Evolutionary conservation across 2,329 filamentous ascomycete genomes (phyloP), one percentile per base, ranked within the genome.

Genomic region (Clonostachys chloroleuca): DNA sequence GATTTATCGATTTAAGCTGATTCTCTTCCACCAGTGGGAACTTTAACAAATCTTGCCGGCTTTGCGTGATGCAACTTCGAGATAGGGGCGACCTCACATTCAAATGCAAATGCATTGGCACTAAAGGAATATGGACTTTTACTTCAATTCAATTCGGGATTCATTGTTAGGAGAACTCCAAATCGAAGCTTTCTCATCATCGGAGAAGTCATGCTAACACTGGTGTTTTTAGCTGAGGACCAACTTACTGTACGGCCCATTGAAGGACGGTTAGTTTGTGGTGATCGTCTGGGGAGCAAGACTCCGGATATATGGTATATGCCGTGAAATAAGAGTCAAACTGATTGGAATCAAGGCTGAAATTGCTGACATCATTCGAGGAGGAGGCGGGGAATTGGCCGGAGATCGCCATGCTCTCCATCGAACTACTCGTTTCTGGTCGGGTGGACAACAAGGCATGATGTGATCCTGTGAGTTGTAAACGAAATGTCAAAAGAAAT

Each of bases 21-120:
- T 16, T 18, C 24, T 43, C 18, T 49, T 44, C 39, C n/a, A 20
- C 37, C 17, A 54, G 47, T 6, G 55, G 56, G 40, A 49, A 52
- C 16, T 60, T 57, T 48, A 56, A 58, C 45, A 34, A 44, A 18
- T 40, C 46, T 4, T 60, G 58, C 35, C 49, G 53, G 16, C 56
- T 54, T 1, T 60, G 58, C 39, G 49, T 60, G 18, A 36, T 45
- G 34, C 34, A 42, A 14, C 14, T 34, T 10, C 37, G 45, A 13
- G 39, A 37, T 2, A 20, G 34, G 5, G 30, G 39, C 14, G 44
- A 46, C 16, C 37, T 53, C 10, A 33, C 51, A 8, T 46, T 58
- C 42, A 52, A 53, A 47, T 57, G 56, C 39, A 53, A 50, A 17
- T 60, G 56, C 35, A 34, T 54, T 5, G 47, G 34, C 12, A 10